Conservation (phyloP, 306 rosid species). For the Astragalus membranaceus region DNA sequence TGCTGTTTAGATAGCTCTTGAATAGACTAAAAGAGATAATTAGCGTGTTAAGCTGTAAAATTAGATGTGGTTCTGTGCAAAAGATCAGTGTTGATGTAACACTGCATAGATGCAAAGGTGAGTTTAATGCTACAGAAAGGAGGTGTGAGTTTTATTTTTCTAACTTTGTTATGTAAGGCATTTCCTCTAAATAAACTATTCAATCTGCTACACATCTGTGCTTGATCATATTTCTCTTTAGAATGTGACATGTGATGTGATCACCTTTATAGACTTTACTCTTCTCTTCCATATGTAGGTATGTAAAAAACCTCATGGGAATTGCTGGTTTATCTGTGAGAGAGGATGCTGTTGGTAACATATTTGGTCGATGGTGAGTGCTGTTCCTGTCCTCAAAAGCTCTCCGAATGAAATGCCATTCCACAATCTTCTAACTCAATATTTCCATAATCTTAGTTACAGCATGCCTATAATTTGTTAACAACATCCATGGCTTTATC, state of each 20-base stretch:
- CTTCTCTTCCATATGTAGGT: conserved; percentile 43
- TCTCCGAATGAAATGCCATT: background rate
- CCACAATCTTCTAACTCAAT: background rate
- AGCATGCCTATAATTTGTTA: background rate
- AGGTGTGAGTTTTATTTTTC: background rate
- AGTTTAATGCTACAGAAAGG: background rate
- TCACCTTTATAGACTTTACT: conserved; percentile 8
- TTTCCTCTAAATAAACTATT: background rate
- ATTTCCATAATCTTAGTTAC: background rate
- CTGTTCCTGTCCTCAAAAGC: background rate
- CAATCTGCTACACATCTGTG: background rate
- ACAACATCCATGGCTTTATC: conserved; percentile 4
- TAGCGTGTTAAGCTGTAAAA: background rate
- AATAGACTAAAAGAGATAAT: background rate
- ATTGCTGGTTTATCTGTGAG: conserved; percentile 79
- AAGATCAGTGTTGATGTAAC: background rate
- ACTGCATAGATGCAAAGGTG: background rate
- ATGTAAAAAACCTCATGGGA: conserved; percentile 71
- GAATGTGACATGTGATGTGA: background rate
- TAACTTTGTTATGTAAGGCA: background rate
- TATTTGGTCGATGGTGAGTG: conserved; percentile 87
- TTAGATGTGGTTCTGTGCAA: background rate
- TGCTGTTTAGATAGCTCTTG: background rate
- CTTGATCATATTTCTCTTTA: background rate
- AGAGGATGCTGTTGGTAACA: conserved; percentile 96